phyloP scores from a whole-genome alignment of 1,284 basidiomycete genomes.

The Tilletia setariae region DNA sequence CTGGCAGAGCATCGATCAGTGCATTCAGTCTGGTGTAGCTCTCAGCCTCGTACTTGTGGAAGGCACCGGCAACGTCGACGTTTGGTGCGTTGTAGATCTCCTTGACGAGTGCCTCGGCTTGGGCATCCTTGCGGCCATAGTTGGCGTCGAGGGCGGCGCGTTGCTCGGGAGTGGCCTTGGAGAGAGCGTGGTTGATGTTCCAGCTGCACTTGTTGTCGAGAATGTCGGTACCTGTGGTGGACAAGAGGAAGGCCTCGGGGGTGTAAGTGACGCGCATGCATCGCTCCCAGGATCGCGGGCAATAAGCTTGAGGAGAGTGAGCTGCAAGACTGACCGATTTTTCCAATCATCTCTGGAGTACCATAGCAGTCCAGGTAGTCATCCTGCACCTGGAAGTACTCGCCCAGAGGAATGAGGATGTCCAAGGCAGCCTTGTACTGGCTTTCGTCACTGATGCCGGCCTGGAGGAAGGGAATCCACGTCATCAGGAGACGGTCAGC shows the following conservation, averaged over 20 bases:
- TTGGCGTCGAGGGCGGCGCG: constrained; percentile 65
- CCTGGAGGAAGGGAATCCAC: constrained; percentile 29
- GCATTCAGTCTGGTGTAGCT: constrained; percentile 65
- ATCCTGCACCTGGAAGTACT: constrained; percentile 99
- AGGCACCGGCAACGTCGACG: constrained; percentile 63
- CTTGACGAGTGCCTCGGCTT: constrained; percentile 70
- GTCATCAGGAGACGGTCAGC: not conserved
- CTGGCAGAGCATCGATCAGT: constrained; percentile 47
- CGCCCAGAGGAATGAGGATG: constrained; percentile 87
- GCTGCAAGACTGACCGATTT: constrained; percentile 60
- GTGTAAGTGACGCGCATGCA: not conserved
- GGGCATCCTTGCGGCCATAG: constrained; percentile 78
- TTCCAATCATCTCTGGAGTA: constrained; percentile 86
- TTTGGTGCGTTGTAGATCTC: constrained; percentile 71
- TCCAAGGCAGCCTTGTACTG: constrained; percentile 76
- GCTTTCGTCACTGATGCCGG: constrained; percentile 67
- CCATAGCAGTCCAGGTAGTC: constrained; percentile 94
- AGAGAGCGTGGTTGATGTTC: constrained; percentile 87
- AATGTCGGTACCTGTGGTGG: constrained; percentile 77
- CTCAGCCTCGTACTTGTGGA: constrained; percentile 74
- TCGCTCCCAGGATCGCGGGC: too few relatives aligned
- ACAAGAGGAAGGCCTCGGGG: not conserved
- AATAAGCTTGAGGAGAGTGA: too few relatives aligned
- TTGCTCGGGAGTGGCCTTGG: constrained; percentile 65
- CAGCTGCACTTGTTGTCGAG: constrained; percentile 98